Percentiles rank a stretch among this genome's conserved stretches.
phyloP scores from a whole-genome alignment of 441 rosid genomes.

The Pelargonium cotyledonis region DNA sequence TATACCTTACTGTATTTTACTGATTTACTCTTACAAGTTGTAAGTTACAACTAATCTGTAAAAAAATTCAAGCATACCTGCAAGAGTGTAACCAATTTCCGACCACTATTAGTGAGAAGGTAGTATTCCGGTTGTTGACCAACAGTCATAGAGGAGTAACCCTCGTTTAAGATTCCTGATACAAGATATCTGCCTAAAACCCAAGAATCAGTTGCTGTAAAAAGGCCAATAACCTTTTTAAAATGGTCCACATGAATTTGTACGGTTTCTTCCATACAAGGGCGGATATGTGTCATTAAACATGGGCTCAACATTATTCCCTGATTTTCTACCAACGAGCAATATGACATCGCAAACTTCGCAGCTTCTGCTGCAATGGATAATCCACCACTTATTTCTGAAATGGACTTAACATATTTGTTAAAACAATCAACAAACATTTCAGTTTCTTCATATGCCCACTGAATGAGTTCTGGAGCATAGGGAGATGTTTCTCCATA shows the following conservation, averaged over 20 bases:
- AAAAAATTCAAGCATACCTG: slow-evolving; percentile 38
- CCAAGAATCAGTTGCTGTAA: slow-evolving; percentile 51
- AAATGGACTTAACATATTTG: slow-evolving; percentile 35
- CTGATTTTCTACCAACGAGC: slow-evolving; percentile 43
- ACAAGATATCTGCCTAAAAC: slow-evolving; percentile 48
- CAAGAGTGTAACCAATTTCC: slow-evolving; percentile 46
- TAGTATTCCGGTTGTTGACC: slow-evolving; percentile 44
- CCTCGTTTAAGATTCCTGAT: slow-evolving; percentile 39
- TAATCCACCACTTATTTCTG: slow-evolving; percentile 40
- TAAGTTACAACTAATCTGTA: neutral
- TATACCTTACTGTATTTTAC: too few species aligned
- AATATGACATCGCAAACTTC: slow-evolving; percentile 44
- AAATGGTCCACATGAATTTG: slow-evolving; percentile 39
- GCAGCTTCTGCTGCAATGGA: slow-evolving; percentile 40
- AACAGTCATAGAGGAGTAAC: slow-evolving; percentile 23
- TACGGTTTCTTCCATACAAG: slow-evolving; percentile 47
- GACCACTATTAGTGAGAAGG: slow-evolving; percentile 54
- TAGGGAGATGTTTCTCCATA: slow-evolving; percentile 39
- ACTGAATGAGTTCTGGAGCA: slow-evolving; percentile 41
- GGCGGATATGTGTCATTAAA: slow-evolving; percentile 39
- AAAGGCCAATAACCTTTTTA: slow-evolving; percentile 47
- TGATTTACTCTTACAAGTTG: too few species aligned
- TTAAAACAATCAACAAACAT: slow-evolving; percentile 32
- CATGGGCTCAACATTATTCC: slow-evolving; percentile 31
- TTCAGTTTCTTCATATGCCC: slow-evolving; percentile 47